Percentiles rank a stretch among this genome's conserved stretches.
phyloP scores from a whole-genome alignment of 2,329 filamentous ascomycete genomes.

The Esteya vermicola region DNA sequence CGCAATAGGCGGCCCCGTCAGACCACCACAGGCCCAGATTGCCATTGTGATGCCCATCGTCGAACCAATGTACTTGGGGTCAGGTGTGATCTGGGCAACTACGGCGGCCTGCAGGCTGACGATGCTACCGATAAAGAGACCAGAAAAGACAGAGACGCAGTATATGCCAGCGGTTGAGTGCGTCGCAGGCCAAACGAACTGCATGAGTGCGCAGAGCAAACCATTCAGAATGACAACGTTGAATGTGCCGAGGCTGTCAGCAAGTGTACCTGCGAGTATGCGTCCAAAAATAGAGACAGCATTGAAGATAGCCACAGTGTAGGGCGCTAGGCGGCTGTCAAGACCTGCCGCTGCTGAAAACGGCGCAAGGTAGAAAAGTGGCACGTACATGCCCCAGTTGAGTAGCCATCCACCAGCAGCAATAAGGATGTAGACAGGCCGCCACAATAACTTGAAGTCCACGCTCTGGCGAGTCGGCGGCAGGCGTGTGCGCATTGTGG shows the following conservation, averaged over 20 bases:
- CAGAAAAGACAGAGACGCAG: constrained; percentile 12
- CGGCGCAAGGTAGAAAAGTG: constrained; percentile 38
- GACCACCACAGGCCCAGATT: constrained; percentile 3
- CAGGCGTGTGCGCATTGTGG: constrained; percentile 28
- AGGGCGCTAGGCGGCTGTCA: constrained; percentile 38
- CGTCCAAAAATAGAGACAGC: constrained; percentile 37
- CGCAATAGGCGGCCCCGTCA: constrained; percentile 2
- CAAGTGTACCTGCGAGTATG: constrained; percentile 33
- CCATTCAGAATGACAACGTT: constrained; percentile 19
- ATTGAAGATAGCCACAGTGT: constrained; percentile 47
- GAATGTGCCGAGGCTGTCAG: constrained; percentile 32
- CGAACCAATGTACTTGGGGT: constrained; percentile 2
- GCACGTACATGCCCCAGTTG: constrained; percentile 29
- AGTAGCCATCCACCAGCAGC: constrained; percentile 11
- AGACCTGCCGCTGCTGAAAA: constrained; percentile 30
- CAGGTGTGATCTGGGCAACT: constrained; percentile 1
- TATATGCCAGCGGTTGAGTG: constrained; percentile 1
- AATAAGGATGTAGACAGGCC: constrained; percentile 33
- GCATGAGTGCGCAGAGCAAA: constrained; percentile 10
- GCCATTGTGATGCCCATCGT: constrained; percentile 4
- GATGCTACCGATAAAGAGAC: constrained; percentile 3
- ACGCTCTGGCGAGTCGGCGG: constrained; percentile 17
- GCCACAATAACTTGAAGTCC: constrained; percentile 32
- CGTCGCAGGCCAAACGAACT: constrained; percentile 3
- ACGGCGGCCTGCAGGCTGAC: constrained; percentile 2